phyloP scores from a whole-genome alignment of 139 green algal genomes.

The Medakamo hakoo region DNA sequence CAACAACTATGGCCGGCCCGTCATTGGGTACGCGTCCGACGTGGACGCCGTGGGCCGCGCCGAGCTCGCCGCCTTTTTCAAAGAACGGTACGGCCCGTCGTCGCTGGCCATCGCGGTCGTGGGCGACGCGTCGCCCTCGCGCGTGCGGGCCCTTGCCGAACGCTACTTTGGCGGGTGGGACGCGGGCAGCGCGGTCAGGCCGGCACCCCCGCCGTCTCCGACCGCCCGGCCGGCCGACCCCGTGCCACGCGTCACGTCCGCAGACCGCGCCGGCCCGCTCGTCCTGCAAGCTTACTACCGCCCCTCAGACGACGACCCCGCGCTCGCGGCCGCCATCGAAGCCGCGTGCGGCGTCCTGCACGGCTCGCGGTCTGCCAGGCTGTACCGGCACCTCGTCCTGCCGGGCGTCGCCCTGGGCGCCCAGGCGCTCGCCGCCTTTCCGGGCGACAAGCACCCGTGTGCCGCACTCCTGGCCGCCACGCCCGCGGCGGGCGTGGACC shows the following conservation, averaged over 20 bases:
- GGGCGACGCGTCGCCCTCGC: conserved; percentile 22
- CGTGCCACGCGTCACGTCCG: neutral
- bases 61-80: conserved; percentile 39
- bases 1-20: conserved; percentile 59
- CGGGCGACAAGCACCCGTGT: conserved; percentile 38
- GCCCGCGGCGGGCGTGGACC: conserved; percentile 13
- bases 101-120: conserved; percentile 48
- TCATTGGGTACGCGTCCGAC: conserved; percentile 58
- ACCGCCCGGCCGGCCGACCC: neutral
- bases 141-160: conserved; percentile 34
- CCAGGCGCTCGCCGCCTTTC: conserved; percentile 23
- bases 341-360: conserved; percentile 34
- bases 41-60: conserved; percentile 38
- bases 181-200: too few relatives aligned
- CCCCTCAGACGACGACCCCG: conserved; percentile 15
- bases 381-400: conserved; percentile 38
- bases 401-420: conserved; percentile 24
- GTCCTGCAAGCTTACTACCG: conserved; percentile 51
- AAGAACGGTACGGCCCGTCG: conserved; percentile 41
- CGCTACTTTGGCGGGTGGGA: conserved; percentile 59
- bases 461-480: conserved; percentile 21
- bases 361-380: conserved; percentile 28
- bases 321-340: conserved; percentile 21
- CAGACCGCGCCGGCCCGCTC: conserved; percentile 23
- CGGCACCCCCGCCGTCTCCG: conserved; percentile 2